Conservation (phyloP, 2,329 filamentous ascomycete genomes). For the Ambrosiella cleistominuta region DNA sequence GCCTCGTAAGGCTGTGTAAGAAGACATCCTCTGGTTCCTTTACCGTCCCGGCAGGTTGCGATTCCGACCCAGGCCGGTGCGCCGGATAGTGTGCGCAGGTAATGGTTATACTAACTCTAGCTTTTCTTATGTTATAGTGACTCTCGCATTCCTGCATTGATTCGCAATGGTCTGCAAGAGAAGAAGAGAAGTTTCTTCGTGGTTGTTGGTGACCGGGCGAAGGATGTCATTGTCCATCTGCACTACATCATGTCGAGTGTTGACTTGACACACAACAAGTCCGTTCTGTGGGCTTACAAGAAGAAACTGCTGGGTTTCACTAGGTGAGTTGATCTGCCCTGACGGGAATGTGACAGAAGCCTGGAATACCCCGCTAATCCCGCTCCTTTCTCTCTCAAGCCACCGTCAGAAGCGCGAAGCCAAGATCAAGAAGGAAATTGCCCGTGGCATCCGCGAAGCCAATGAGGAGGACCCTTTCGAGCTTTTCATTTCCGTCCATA, state of each 20-base stretch:
- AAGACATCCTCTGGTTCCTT: slow-evolving; percentile 6
- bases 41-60: not conserved
- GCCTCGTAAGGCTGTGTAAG: slow-evolving; percentile 42
- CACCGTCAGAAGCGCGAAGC: slow-evolving; percentile 95
- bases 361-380: not conserved
- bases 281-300: slow-evolving; percentile 96
- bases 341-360: not conserved
- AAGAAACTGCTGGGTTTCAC: slow-evolving; percentile 91
- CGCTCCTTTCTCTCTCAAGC: slow-evolving; percentile 23
- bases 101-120: not conserved
- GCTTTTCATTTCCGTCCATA: slow-evolving; percentile 86
- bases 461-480: slow-evolving; percentile 94
- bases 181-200: slow-evolving; percentile 98
- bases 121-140: slow-evolving; percentile 35
- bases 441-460: slow-evolving; percentile 77
- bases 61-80: not conserved
- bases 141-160: slow-evolving; percentile 76
- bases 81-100: not conserved
- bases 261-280: slow-evolving; percentile 80
- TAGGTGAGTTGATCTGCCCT: slow-evolving; percentile 26
- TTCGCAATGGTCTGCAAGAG: slow-evolving; percentile 79
- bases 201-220: slow-evolving; percentile 80
- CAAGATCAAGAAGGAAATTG: slow-evolving; percentile 98
- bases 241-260: slow-evolving; percentile 85
- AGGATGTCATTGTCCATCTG: slow-evolving; percentile 86